Evolutionary conservation across 768 basidiomycete species (phyloP).

Genomic region (Crucibulum laeve): DNA sequence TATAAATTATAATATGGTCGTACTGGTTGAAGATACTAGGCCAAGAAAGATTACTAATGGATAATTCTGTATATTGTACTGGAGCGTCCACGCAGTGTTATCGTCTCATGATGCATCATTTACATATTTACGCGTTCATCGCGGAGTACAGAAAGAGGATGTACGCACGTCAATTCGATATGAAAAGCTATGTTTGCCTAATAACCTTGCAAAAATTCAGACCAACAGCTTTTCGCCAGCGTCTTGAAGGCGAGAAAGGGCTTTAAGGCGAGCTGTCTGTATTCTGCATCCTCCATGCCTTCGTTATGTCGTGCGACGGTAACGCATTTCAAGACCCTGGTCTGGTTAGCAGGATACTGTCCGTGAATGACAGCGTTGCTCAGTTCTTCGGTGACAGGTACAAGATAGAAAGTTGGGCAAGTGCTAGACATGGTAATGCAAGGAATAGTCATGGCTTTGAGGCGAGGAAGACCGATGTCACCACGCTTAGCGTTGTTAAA

Average conservation of each 20-base stretch:
- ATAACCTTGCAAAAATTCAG: conserved; percentile 11
- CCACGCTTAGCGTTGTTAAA: conserved; percentile 20
- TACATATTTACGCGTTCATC: too few species aligned
- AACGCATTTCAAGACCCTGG: conserved; percentile 21
- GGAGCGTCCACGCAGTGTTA: too few species aligned
- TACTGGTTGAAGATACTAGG: too few species aligned
- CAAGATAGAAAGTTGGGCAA: conserved; percentile 27
- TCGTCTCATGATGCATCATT: too few species aligned
- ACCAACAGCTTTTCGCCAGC: conserved; percentile 22
- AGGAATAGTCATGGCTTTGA: conserved; percentile 24
- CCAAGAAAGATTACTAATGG: too few species aligned
- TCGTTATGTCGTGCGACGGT: conserved; percentile 14
- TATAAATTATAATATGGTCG: too few species aligned
- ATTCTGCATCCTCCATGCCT: conserved; percentile 25
- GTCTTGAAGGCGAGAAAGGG: conserved; percentile 23
- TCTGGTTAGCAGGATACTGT: conserved; percentile 16
- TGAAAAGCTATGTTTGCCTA: too few species aligned
- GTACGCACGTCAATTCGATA: too few species aligned
- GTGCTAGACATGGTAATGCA: conserved; percentile 29
- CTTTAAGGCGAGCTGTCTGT: conserved; percentile 19
- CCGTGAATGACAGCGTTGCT: conserved; percentile 19
- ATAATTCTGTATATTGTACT: too few species aligned
- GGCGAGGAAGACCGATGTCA: conserved; percentile 9
- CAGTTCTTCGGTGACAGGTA: conserved; percentile 25
- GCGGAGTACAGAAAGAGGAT: too few species aligned